Base-by-base conservation (phyloP, 176 grass and related monocot genomes). In the Oryza glumipatula region DNA sequence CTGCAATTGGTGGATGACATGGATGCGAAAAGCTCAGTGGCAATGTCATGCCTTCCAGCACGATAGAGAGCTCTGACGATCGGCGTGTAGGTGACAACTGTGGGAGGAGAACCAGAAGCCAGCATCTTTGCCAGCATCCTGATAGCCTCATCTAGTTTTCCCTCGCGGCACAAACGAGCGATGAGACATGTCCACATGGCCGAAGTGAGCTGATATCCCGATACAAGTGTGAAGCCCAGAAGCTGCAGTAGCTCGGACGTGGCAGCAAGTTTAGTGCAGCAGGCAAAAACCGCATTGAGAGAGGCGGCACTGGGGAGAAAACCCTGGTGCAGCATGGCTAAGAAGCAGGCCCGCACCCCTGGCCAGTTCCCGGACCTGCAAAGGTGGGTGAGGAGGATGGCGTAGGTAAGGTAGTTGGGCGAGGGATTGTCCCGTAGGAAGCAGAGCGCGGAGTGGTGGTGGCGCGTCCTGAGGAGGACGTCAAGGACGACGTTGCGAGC, bases 101-200 rank as follows among this genome's bases (percentile, higher is more conserved):
- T 86, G 14, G 96, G 93, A 36, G 77, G 65, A 26, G 66, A 84
- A 28, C 91, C 91, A 64, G 82, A 88, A 17, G 71, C 45, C 78
- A 85, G 54, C 93, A 98, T 98, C 71, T 90, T 95, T 75, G 36
- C 38, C n/a, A 95, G 64, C 22, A 88, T 78, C 38, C 4, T 77
- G 76, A 72, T 88, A 80, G 96, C 96, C 67, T 80, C 79, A 5
- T 89, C 85, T 65, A 94, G 67, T 73, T 78, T 82, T 67, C 93
- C 83, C 14, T 68, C 80, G 3, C 39, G 81, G 63, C 93, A 98
- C 54, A 92, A 78, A 65, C 69, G 47, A 72, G 90, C 83, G 8
- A 98, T 90, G 83, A 95, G 90, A 82, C 92, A 92, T 61, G 96
- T 87, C 96, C 91, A 98, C 79, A 94, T 93, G 68, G 73, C 28